Percentiles rank a stretch among this genome's conserved stretches.
These are phyloP conservation scores for Powellomyces hirtus DNA, from an alignment of 192 early-diverging fungal species.

Conservation along the genomic window DNA sequence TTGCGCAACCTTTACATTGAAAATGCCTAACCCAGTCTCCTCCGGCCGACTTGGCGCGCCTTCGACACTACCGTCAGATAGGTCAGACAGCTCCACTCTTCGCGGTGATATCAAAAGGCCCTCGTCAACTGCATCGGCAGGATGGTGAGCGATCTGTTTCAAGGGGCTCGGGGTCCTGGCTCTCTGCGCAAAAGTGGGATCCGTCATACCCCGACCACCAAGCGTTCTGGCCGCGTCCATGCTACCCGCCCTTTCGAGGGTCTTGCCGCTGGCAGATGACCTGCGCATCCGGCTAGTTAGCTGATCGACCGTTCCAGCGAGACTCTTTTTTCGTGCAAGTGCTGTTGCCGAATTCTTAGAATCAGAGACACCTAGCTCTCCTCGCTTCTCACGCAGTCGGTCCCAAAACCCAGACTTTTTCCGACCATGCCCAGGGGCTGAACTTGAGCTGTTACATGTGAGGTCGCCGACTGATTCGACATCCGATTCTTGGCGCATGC, in stretches of 20 bases:
- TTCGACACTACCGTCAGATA: no score
- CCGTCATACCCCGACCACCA: not conserved
- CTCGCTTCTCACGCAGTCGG: slow-evolving; percentile 1
- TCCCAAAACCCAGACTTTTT: slow-evolving; percentile 19
- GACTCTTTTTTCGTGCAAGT: slow-evolving; percentile 1
- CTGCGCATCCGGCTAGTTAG: not conserved
- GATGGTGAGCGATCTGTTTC: not conserved
- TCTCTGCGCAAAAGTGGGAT: not conserved
- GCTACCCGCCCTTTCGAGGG: not conserved
- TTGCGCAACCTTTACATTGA: no score
- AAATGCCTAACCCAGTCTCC: no score
- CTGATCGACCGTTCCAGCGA: slow-evolving; percentile 9
- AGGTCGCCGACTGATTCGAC: not conserved
- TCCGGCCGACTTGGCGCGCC: no score
- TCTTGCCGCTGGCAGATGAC: not conserved
- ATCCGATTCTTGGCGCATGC: not conserved
- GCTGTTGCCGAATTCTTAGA: not conserved
- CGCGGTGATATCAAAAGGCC: no score
- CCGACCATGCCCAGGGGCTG: not conserved
- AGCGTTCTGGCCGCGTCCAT: not conserved
- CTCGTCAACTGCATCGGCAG: no score
- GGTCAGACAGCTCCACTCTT: no score
- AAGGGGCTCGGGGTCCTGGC: not conserved
- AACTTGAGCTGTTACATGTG: not conserved
- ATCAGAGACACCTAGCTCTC: not conserved